These are phyloP conservation scores for Lactifluus hygrophoroides DNA, from an alignment of 768 basidiomycete genomes.

Conservation along the genomic window DNA sequence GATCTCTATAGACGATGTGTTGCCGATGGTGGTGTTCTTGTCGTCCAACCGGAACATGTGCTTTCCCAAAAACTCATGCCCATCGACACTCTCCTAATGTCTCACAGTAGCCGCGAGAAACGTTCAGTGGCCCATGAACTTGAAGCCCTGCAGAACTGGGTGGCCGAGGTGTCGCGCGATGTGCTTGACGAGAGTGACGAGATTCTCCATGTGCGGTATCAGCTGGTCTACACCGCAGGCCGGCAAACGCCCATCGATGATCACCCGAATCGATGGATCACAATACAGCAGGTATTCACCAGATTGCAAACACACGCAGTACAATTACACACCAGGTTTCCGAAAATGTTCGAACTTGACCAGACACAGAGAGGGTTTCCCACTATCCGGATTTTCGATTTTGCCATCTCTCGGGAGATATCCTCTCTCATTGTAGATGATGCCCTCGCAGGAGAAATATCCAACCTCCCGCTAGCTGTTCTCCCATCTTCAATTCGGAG, in stretches of 20 bases:
- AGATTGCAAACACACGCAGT: conserved; percentile 22
- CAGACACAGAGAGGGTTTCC: background rate
- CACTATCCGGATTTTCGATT: background rate
- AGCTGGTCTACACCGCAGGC: conserved; percentile 40
- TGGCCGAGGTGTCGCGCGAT: background rate
- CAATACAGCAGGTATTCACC: conserved; percentile 32
- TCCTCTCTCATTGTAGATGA: background rate
- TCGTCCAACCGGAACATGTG: conserved; percentile 47
- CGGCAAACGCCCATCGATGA: conserved; percentile 30
- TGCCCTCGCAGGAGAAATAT: background rate
- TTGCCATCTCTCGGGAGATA: background rate
- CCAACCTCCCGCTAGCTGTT: background rate
- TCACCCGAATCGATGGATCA: conserved; percentile 37
- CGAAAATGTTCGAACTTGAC: background rate
- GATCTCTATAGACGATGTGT: conserved; percentile 33
- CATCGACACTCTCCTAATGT: conserved; percentile 28
- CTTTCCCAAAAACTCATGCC: conserved; percentile 42
- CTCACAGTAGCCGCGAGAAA: background rate
- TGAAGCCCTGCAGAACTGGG: background rate
- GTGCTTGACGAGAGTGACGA: conserved; percentile 22
- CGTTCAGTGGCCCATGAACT: background rate
- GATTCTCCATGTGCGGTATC: conserved; percentile 38
- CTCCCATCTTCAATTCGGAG: background rate
- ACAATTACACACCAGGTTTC: background rate
- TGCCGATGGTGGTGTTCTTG: conserved; percentile 32